These are phyloP conservation scores for Chaetomiaceae sp. DNA, from an alignment of 2,329 filamentous ascomycete genomes.

Conservation along the genomic window DNA sequence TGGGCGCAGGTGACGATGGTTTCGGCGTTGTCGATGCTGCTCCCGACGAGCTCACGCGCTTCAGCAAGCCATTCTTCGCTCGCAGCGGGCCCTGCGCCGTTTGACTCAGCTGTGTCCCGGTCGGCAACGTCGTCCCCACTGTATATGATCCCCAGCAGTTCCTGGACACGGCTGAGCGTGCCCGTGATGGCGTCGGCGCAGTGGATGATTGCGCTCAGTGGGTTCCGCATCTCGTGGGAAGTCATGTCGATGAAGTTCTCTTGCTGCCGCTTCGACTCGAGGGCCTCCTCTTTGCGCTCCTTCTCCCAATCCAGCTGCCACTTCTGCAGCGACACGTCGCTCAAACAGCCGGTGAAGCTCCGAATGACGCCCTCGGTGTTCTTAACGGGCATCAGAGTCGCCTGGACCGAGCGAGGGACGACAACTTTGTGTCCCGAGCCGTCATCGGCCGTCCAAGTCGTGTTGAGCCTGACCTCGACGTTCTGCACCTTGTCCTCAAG, in stretches of 20 bases:
- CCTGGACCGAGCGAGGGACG: constrained; percentile 45
- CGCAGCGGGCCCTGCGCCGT: constrained; percentile 24
- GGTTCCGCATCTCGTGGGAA: constrained; percentile 70
- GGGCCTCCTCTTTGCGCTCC: constrained; percentile 49
- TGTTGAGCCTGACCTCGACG: constrained; percentile 46
- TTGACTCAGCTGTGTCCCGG: constrained; percentile 14
- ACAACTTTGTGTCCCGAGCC: constrained; percentile 40
- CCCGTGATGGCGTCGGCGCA: constrained; percentile 67
- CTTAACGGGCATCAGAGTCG: constrained; percentile 48
- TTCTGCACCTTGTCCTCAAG: constrained; percentile 41
- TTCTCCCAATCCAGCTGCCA: constrained; percentile 50
- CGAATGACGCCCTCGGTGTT: constrained; percentile 43
- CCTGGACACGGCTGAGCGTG: constrained; percentile 42
- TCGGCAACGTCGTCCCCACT: constrained; percentile 4
- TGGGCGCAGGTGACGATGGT: constrained; percentile 74
- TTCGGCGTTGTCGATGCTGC: constrained; percentile 68
- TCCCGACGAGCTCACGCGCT: constrained; percentile 45
- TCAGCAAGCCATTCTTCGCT: constrained; percentile 30
- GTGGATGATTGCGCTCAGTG: constrained; percentile 67
- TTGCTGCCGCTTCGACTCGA: constrained; percentile 62
- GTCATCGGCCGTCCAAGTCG: constrained; percentile 44
- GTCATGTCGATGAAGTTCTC: constrained; percentile 79
- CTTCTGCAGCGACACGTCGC: constrained; percentile 46
- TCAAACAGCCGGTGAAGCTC: constrained; percentile 47
- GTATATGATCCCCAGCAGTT: constrained; percentile 31